Percentiles rank a stretch among this genome's conserved stretches.
Evolutionary conservation across 768 basidiomycete species (phyloP).

Genomic region (Artomyces pyxidatus): DNA sequence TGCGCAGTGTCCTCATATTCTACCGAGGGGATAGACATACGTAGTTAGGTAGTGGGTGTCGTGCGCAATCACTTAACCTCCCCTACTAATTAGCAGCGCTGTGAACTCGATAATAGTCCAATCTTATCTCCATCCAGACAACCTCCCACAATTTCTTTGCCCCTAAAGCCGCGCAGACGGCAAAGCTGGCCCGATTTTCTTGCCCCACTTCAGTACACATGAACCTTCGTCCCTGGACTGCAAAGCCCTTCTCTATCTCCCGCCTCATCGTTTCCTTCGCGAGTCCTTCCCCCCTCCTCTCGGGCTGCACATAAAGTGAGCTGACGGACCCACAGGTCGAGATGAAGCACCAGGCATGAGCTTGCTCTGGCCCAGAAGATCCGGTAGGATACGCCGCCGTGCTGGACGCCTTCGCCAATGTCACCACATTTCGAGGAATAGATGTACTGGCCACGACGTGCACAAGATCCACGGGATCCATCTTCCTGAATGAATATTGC

Average conservation of each 20-base stretch:
- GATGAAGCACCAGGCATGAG: conserved; percentile 8
- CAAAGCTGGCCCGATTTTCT: neutral
- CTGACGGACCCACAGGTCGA: conserved; percentile 4
- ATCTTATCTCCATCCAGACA: neutral
- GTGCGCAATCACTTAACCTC: too few relatives aligned
- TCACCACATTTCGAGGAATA: neutral
- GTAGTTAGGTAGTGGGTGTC: too few relatives aligned
- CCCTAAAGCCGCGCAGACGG: neutral
- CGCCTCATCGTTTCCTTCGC: conserved; percentile 6
- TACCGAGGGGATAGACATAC: too few relatives aligned
- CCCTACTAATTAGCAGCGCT: too few relatives aligned
- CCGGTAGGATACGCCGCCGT: conserved; percentile 4
- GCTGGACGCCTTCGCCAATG: neutral
- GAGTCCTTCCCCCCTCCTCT: neutral
- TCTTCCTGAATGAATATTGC: neutral
- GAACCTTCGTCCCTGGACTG: neutral
- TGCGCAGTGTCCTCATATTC: too few relatives aligned
- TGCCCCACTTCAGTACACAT: neutral
- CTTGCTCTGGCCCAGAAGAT: neutral
- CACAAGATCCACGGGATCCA: neutral
- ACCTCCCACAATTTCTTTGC: conserved; percentile 1
- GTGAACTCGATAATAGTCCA: neutral
- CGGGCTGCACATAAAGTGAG: conserved; percentile 9
- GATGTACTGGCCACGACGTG: neutral
- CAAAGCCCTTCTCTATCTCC: conserved; percentile 3